A percentile compares a stretch with the other conserved stretches of the same genome.
These are phyloP conservation scores for Salisapilia sapeloensis DNA, from an alignment of 352 stramenopile genomes.

Conservation along the genomic window DNA sequence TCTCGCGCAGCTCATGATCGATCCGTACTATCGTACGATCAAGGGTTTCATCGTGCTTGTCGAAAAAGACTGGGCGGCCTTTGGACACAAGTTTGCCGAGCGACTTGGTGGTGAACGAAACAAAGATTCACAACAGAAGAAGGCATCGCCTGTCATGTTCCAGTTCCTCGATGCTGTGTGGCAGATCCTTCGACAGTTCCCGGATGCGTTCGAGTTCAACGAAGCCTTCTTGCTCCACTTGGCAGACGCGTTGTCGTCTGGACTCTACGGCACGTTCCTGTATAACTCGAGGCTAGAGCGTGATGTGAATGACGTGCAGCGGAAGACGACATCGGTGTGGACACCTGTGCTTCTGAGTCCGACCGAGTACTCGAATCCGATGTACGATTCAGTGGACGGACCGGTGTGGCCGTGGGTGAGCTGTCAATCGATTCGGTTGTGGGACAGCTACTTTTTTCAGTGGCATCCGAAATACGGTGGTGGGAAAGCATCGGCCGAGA, in stretches of 20 bases:
- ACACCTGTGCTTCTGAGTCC: slow-evolving; percentile 47
- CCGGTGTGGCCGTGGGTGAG: slow-evolving; percentile 73
- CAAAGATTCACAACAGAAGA: slow-evolving; percentile 53
- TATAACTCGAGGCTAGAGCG: slow-evolving; percentile 61
- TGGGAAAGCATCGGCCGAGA: too few species aligned
- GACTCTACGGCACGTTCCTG: slow-evolving; percentile 69
- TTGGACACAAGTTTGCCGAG: slow-evolving; percentile 75
- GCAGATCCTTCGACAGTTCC: slow-evolving; percentile 72
- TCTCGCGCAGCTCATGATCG: slow-evolving; percentile 76
- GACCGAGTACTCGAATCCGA: slow-evolving; percentile 22
- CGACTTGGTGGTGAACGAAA: slow-evolving; percentile 47
- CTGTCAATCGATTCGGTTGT: slow-evolving; percentile 61
- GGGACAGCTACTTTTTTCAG: slow-evolving; percentile 76
- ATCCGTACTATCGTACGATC: slow-evolving; percentile 78
- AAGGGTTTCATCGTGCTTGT: slow-evolving; percentile 60
- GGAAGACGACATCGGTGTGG: slow-evolving; percentile 55
- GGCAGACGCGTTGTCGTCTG: slow-evolving; percentile 61
- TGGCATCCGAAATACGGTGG: slow-evolving; percentile 75
- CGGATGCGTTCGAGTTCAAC: slow-evolving; percentile 75
- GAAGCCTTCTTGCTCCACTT: slow-evolving; percentile 67
- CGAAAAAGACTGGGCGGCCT: slow-evolving; percentile 79
- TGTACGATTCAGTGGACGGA: slow-evolving; percentile 22
- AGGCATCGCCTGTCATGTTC: slow-evolving; percentile 73
- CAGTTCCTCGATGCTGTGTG: slow-evolving; percentile 77
- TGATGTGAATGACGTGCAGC: slow-evolving; percentile 33